phyloP scores from a whole-genome alignment of 1,284 basidiomycete species.

The Bondarzewia mesenterica region DNA sequence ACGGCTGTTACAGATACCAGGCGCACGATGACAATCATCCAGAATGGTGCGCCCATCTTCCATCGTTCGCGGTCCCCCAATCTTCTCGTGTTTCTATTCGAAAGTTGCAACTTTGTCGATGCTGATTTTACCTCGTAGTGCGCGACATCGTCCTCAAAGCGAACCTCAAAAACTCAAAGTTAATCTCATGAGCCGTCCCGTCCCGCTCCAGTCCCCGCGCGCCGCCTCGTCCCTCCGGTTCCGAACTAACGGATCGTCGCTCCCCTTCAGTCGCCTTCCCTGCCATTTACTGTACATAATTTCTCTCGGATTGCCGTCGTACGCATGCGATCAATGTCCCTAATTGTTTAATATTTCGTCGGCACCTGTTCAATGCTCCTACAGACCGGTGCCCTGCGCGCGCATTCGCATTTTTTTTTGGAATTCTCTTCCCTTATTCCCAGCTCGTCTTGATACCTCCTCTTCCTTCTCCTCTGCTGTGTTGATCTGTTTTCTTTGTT shows the following conservation, averaged over 20 bases:
- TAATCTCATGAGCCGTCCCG: constrained; percentile 1
- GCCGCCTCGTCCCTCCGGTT: neutral
- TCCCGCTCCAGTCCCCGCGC: neutral
- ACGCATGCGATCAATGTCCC: too few species aligned
- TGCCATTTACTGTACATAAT: neutral
- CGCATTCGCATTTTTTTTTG: neutral
- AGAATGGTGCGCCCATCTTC: constrained; percentile 24
- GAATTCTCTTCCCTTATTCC: too few species aligned
- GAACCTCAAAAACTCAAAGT: constrained; percentile 24
- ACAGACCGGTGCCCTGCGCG: neutral
- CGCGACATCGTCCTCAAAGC: constrained; percentile 34
- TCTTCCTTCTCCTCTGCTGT: too few species aligned
- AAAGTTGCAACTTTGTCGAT: neutral
- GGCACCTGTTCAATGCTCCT: neutral
- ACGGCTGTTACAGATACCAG: constrained; percentile 68
- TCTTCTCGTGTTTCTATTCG: neutral
- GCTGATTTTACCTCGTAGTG: constrained; percentile 19
- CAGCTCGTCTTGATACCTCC: too few species aligned
- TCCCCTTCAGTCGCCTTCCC: neutral
- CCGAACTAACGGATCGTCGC: neutral
- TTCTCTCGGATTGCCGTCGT: neutral
- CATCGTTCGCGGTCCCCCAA: neutral
- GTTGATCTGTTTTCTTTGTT: too few species aligned
- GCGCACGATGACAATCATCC: constrained; percentile 32
- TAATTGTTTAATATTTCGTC: too few species aligned